These are phyloP conservation scores for Hemileccinum impolitum DNA, from an alignment of 768 basidiomycete genomes.

Conservation along the genomic window DNA sequence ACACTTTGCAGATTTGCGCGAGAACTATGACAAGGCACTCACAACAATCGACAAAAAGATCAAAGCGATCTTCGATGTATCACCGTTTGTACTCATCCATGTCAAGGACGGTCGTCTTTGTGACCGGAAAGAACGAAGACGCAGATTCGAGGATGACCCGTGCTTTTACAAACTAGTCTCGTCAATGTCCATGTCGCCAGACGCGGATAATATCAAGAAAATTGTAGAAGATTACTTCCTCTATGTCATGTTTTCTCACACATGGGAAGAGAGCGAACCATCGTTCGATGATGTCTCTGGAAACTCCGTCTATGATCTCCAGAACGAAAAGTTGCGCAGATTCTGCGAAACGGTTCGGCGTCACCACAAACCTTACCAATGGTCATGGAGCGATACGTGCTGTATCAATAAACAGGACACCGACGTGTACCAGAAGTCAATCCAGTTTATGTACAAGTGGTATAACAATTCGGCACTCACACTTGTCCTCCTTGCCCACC, in stretches of 20 bases:
- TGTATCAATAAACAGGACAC: constrained; percentile 6
- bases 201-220: not conserved
- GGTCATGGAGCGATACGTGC: constrained; percentile 14
- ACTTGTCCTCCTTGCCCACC: constrained; percentile 8
- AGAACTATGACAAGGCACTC: not conserved
- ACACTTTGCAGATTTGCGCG: not conserved
- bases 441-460: constrained; percentile 16
- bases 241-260: constrained; percentile 20
- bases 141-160: constrained; percentile 2
- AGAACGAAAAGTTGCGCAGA: constrained; percentile 7
- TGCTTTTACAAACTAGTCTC: constrained; percentile 4
- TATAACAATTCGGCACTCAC: constrained; percentile 11
- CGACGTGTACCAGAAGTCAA: not conserved
- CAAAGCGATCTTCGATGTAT: not conserved
- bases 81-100: constrained; percentile 12
- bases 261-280: constrained; percentile 12
- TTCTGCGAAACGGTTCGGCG: constrained; percentile 7
- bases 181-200: not conserved
- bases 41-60: not conserved
- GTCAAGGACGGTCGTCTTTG: constrained; percentile 5
- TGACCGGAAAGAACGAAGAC: not conserved
- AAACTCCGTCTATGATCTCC: not conserved
- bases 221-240: constrained; percentile 4
- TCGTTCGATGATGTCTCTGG: constrained; percentile 3
- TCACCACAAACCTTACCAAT: not conserved